Evolutionary conservation across 345 rosid species (phyloP).

Genomic region (Populus alba): DNA sequence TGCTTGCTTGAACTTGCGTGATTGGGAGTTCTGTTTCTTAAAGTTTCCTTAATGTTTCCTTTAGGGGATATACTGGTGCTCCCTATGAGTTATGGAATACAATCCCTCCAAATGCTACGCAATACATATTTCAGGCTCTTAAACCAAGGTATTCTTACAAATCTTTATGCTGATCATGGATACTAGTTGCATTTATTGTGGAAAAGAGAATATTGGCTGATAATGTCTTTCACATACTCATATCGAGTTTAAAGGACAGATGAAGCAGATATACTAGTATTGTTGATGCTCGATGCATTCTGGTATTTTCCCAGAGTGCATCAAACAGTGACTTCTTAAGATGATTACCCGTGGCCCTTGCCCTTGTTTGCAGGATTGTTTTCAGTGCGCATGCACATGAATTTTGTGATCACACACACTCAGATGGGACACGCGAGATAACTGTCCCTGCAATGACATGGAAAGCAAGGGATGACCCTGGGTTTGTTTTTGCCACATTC

Average conservation of each 20-base stretch:
- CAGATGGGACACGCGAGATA: constrained; percentile 60
- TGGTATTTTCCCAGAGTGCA: neutral
- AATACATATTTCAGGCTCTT: constrained; percentile 65
- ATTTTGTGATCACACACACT: constrained; percentile 49
- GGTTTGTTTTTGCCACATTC: constrained; percentile 55
- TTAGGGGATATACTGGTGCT: constrained; percentile 30
- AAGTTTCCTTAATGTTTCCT: constrained; percentile 11
- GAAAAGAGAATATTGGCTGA: neutral
- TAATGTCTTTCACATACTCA: neutral
- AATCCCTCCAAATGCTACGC: constrained; percentile 53
- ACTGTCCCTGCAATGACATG: constrained; percentile 57
- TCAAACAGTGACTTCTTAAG: neutral
- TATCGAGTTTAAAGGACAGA: neutral
- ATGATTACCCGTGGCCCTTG: neutral
- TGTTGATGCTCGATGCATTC: neutral
- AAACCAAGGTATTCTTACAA: constrained; percentile 50
- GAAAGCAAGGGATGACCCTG: constrained; percentile 55
- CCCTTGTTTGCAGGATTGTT: constrained; percentile 37
- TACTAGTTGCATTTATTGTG: neutral
- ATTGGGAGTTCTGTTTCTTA: constrained; percentile 1
- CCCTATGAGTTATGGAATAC: constrained; percentile 47
- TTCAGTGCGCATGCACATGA: constrained; percentile 50
- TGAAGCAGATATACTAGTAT: neutral
- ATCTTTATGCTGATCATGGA: neutral
- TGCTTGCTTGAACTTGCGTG: neutral